A percentile compares a stretch with the other conserved stretches of the same genome.
phyloP scores from a whole-genome alignment of 1,139 yeast genomes.

The Chernovozyma sophiae-reginae region DNA sequence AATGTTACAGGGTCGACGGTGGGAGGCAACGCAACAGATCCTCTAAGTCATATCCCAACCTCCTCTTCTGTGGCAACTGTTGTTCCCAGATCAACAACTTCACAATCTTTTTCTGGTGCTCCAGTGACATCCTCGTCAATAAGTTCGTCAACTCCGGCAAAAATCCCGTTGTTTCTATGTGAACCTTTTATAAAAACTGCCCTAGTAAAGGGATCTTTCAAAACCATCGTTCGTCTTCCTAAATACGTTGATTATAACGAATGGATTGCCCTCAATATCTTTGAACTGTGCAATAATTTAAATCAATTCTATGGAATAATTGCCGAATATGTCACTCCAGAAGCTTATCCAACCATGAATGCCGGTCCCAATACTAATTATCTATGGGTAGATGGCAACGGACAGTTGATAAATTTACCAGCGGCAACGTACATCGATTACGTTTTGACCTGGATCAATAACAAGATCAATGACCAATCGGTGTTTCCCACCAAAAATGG shows the following conservation, averaged over 20 bases:
- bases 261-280: constrained; percentile 92
- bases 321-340: constrained; percentile 85
- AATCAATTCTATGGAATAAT: constrained; percentile 86
- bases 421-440: constrained; percentile 91
- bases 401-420: constrained; percentile 79
- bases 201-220: constrained; percentile 94
- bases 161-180: constrained; percentile 67
- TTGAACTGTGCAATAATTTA: constrained; percentile 82
- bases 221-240: constrained; percentile 91
- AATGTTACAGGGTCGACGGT: not conserved
- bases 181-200: constrained; percentile 95
- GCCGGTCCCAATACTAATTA: constrained; percentile 94
- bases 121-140: constrained; percentile 8
- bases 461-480: constrained; percentile 82
- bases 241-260: constrained; percentile 92
- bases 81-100: not conserved
- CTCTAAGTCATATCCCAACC: not conserved
- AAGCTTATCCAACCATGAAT: constrained; percentile 87
- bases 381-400: constrained; percentile 79
- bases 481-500: constrained; percentile 90
- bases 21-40: not conserved
- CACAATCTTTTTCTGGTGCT: not conserved
- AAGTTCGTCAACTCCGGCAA: constrained; percentile 5
- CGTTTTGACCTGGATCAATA: constrained; percentile 86
- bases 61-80: not conserved